Base-by-base conservation (phyloP, 352 stramenopile genomes). In the Pythium coloratum region DNA sequence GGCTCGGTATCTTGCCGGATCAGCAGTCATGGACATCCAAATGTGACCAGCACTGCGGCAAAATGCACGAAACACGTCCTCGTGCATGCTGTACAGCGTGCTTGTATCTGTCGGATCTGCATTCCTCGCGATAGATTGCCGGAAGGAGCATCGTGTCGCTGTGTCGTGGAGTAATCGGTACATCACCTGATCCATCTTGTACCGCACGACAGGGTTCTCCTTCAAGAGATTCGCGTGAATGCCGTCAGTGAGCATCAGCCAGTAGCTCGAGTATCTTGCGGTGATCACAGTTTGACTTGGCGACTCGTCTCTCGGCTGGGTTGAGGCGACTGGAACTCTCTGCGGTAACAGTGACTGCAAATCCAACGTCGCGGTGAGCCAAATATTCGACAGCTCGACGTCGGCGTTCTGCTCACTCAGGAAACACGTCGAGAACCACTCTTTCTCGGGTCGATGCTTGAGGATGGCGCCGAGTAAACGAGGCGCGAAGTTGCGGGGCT, bases 331-430 rank as follows among this genome's bases (percentile, higher is more conserved):
- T 3, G 3, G 40, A 6, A 16, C 18, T 38, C 70, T 18, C 4
- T 18, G 38, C 13, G 13, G 59, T 12, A 77, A 61, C 12, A 86
- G 61, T 5, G 77, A 71, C 46, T 63, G 60, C 14, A 88, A 62
- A 66, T 95, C 85, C 16, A 95, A 70, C 2, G 86, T 95, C 55
- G 70, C 73, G 49, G 82, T 76, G 24, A 95, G 44, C 86, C 84
- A 95, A 33, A 88, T 70, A 30, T 56, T 80, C 0, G 67, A 71
- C 18, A 95, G 59, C n/a, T 90, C 77, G 56, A 81, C 71, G 33
- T 86, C 84, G 2, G 84, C 71, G 33, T 79, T 76, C 28, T 44
- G 72, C 18, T 90, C 76, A 64, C 73, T 90, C 32, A 93, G 30
- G 24, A 92, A 93, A 16, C 71, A 76, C 14, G 76, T 88, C 10